A percentile compares a stretch with the other conserved stretches of the same genome.
Evolutionary conservation across 768 basidiomycete species (phyloP).

Genomic region (Naganishia kalamii): DNA sequence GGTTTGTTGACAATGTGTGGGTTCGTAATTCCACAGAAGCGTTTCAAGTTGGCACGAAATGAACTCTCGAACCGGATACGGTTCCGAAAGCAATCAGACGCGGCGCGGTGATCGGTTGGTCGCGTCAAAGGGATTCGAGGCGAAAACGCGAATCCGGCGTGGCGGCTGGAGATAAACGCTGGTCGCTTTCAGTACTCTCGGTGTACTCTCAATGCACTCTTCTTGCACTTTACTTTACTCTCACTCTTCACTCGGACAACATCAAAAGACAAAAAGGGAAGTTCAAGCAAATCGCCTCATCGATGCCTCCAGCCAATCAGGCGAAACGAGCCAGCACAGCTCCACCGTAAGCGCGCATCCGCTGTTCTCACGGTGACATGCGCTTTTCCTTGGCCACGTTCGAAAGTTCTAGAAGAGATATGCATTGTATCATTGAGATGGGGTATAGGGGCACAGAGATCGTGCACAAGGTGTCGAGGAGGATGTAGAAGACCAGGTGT

Average conservation of each 20-base stretch:
- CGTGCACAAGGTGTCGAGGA: no score
- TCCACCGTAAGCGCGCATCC: neutral
- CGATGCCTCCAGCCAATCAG: neutral
- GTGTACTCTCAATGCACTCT: no score
- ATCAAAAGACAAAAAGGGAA: no score
- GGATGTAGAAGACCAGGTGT: no score
- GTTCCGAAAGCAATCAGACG: constrained; percentile 13
- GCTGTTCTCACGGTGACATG: neutral
- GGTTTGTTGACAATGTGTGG: constrained; percentile 10
- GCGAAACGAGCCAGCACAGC: neutral
- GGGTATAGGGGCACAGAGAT: no score
- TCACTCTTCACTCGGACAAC: no score
- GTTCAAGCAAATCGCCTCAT: neutral
- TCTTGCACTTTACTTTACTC: no score
- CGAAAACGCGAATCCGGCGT: no score
- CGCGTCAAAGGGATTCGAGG: constrained; percentile 1
- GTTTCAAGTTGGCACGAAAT: neutral
- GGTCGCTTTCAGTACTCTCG: no score
- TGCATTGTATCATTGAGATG: no score
- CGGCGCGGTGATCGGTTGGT: neutral
- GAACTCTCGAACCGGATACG: neutral
- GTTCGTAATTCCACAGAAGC: neutral
- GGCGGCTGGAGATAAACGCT: no score
- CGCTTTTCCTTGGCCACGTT: neutral
- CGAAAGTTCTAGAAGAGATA: no score